Base-by-base conservation (phyloP, 306 rosid species). In the Carpinus fangiana region DNA sequence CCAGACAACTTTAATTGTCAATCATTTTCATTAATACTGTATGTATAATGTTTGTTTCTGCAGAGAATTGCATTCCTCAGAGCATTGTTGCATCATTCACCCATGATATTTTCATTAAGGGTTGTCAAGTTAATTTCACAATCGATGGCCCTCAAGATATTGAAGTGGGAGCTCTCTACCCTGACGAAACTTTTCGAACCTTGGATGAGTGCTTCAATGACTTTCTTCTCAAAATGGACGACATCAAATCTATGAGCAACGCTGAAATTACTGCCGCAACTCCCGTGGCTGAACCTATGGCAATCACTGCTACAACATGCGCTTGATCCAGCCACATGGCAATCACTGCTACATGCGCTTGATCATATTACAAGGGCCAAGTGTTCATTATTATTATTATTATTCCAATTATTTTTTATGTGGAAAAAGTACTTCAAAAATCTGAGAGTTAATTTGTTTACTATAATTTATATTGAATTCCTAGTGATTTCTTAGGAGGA, bases 51-150 rank as follows among this genome's bases (percentile, higher is more conserved):
- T 18, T 17, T 18, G 12, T 18, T 17, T 79, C 12, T 79, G 85
- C 86, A 91, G 97, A 82, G 79, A 89, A 89, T 38, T 18, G 81
- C 8, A 82, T 84, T 13, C 97, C 97, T 0, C 57, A 76, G 54
- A 91, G 97, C n/a, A 2, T 91, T 13, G 97, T 91, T 62, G 97
- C 97, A 13, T 83, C 97, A 0, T 86, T 91, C 80, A 91, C 97
- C 0, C 93, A 88, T 67, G 97, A 91, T 53, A 91, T 91, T 60
- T 89, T 91, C 79, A 88, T 91, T 79, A 89, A 83, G 2, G 97
- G 97, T 43, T 91, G 97, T 76, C 97, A 91, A 70, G 26, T 75
- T 0, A 85, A 86, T 64, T 91, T 84, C 68, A 13, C 62, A 6
- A 23, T 43, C 8, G 90, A 88, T 7, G 88, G 84, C 1, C 74